Evolutionary conservation across 768 basidiomycete species (phyloP).

Genomic region (Pleurotus salmoneostramineus): DNA sequence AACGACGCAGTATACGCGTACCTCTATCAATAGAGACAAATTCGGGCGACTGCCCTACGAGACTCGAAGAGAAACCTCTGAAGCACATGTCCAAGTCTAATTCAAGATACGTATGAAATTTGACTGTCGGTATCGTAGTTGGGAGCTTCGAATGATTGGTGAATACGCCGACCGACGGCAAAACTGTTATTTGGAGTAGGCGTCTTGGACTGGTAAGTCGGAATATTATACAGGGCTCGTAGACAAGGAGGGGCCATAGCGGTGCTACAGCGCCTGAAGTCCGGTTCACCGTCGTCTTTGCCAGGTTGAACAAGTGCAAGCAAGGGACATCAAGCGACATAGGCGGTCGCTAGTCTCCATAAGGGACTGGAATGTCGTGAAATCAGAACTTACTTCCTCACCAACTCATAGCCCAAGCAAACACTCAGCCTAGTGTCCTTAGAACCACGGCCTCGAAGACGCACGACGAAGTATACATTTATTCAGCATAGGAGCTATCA

Average conservation of each 20-base stretch:
- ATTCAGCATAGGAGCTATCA: neutral
- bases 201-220: conserved; percentile 24
- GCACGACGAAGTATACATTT: neutral
- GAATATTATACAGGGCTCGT: conserved; percentile 30
- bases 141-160: neutral
- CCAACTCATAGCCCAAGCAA: too few species aligned
- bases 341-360: too few species aligned
- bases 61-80: conserved; percentile 31
- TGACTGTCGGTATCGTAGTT: too few species aligned
- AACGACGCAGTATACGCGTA: too few species aligned
- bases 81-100: conserved; percentile 40
- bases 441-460: too few species aligned
- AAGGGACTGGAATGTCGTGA: too few species aligned
- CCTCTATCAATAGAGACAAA: conserved; percentile 46
- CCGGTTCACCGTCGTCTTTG: conserved; percentile 3
- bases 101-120: conserved; percentile 36
- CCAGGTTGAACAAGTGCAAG: too few species aligned
- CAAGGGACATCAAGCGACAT: too few species aligned
- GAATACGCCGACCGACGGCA: conserved; percentile 23
- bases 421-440: too few species aligned
- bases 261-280: conserved; percentile 16
- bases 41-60: conserved; percentile 35
- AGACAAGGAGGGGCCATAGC: conserved; percentile 25
- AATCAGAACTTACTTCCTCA: too few species aligned
- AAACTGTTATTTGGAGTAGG: conserved; percentile 17